A percentile compares a stretch with the other conserved stretches of the same genome.
Conservation (phyloP, 208 protist species). For the Acanthamoeba triangularis region DNA sequence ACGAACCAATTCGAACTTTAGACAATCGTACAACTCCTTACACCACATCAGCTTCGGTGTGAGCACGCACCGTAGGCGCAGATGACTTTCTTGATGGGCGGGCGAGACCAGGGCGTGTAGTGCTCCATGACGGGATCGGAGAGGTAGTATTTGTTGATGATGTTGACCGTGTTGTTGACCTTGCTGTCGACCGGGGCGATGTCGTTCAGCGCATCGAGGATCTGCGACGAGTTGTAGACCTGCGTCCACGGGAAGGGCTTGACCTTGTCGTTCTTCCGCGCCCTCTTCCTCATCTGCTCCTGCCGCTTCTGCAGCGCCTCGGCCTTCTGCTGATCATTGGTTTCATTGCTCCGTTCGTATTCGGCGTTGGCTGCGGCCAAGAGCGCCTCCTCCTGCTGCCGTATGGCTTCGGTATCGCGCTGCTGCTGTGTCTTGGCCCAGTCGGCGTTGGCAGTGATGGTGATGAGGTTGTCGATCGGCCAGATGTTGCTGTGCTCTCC, state of each 20-base stretch:
- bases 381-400: constrained; percentile 3
- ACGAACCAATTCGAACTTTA: too few relatives aligned
- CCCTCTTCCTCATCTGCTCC: neutral
- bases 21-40: too few relatives aligned
- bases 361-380: neutral
- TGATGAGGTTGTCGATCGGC: constrained; percentile 53
- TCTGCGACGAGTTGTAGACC: constrained; percentile 21
- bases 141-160: constrained; percentile 63
- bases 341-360: neutral
- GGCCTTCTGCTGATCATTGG: neutral
- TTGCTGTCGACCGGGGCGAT: neutral
- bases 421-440: constrained; percentile 9
- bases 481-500: neutral
- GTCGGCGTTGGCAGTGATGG: neutral
- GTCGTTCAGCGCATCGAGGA: neutral
- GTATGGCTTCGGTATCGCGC: neutral
- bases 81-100: constrained; percentile 28
- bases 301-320: neutral
- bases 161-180: constrained; percentile 33
- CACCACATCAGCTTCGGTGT: too few relatives aligned
- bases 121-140: constrained; percentile 11
- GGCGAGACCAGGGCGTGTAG: neutral
- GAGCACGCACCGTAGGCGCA: neutral
- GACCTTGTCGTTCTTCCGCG: neutral
- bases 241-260: neutral